Evolutionary conservation across 2,329 filamentous ascomycete genomes (phyloP).

Genomic region (Arthrocladium fulminans): DNA sequence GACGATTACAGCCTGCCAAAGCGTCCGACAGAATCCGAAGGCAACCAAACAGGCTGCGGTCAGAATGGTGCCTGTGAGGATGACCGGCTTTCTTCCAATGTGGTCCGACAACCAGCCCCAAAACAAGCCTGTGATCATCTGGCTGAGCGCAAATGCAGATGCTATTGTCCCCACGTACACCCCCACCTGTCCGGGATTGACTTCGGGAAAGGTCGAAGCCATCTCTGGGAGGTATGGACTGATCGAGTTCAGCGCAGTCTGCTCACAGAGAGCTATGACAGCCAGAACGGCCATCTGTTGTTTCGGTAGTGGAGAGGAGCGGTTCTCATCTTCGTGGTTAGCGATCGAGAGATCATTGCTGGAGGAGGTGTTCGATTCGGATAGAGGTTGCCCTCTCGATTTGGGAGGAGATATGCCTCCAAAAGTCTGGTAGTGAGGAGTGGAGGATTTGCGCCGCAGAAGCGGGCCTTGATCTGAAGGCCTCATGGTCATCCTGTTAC

Average conservation of each 20-base stretch:
- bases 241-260: constrained; percentile 95
- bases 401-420: constrained; percentile 37
- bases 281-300: constrained; percentile 78
- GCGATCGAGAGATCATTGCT: constrained; percentile 25
- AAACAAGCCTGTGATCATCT: constrained; percentile 84
- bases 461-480: constrained; percentile 25
- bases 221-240: constrained; percentile 90
- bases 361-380: constrained; percentile 34
- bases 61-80: constrained; percentile 71
- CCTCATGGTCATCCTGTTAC: constrained; percentile 16
- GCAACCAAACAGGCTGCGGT: constrained; percentile 71
- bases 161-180: constrained; percentile 86
- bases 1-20: constrained; percentile 77
- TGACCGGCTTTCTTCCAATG: constrained; percentile 72
- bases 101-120: constrained; percentile 79
- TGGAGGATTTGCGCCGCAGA: constrained; percentile 34
- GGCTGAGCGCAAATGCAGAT: constrained; percentile 82
- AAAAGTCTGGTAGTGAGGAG: constrained; percentile 41
- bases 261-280: constrained; percentile 81
- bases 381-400: constrained; percentile 37
- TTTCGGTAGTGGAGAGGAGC: constrained; percentile 63
- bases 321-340: constrained; percentile 23
- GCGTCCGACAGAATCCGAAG: constrained; percentile 76
- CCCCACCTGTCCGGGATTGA: constrained; percentile 62
- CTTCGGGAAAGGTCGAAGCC: constrained; percentile 75